Conservation (phyloP, 805 yeast genomes). For the Millerozyma miso region DNA sequence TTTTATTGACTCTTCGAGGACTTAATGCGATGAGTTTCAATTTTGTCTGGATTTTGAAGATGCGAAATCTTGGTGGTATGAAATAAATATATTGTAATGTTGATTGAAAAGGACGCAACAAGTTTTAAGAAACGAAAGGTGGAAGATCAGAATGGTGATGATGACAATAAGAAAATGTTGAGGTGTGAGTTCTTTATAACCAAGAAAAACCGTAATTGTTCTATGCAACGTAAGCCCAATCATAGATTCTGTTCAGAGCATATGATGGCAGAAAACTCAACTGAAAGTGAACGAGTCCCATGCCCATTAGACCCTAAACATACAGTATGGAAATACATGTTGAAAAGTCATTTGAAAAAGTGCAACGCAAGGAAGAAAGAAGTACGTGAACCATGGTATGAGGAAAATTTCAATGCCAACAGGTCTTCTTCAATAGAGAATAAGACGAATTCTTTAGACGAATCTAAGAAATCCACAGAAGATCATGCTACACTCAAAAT, state of each 20-base stretch:
- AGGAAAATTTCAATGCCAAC: slow-evolving; percentile 41
- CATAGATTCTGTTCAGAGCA: slow-evolving; percentile 64
- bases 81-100: neutral
- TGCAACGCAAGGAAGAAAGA: slow-evolving; percentile 49
- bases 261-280: slow-evolving; percentile 20
- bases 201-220: slow-evolving; percentile 54
- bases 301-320: slow-evolving; percentile 80
- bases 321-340: slow-evolving; percentile 58
- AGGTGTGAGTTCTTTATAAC: slow-evolving; percentile 47
- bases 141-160: slow-evolving; percentile 1
- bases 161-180: slow-evolving; percentile 2
- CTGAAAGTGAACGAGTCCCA: slow-evolving; percentile 45
- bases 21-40: slow-evolving; percentile 5
- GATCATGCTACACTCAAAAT: neutral
- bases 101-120: neutral
- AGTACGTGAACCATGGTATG: slow-evolving; percentile 47
- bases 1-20: neutral
- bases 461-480: neutral
- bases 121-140: slow-evolving; percentile 4
- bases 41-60: neutral
- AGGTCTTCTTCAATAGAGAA: slow-evolving; percentile 2
- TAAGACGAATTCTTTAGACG: neutral
- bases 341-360: slow-evolving; percentile 53
- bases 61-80: neutral
- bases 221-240: slow-evolving; percentile 51